A percentile compares a stretch with the other conserved stretches of the same genome.
Evolutionary conservation across 169 alveolate species (phyloP).

Genomic region (Theileria parva): DNA sequence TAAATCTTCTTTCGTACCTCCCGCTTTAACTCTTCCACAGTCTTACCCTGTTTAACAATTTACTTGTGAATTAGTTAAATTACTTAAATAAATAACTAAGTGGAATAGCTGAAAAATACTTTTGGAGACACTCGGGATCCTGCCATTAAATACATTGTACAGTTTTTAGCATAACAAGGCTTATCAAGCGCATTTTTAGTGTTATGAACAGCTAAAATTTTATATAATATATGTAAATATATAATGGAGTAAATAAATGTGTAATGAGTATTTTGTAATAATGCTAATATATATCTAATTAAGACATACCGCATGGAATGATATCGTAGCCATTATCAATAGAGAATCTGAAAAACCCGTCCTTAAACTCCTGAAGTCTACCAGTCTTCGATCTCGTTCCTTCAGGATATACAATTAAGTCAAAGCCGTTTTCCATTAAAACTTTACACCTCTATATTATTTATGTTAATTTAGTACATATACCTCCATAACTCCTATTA

Average conservation of each 20-base stretch:
- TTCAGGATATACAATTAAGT: constrained; percentile 81
- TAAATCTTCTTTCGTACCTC: constrained; percentile 41
- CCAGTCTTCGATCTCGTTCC: constrained; percentile 84
- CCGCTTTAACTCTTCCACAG: constrained; percentile 43
- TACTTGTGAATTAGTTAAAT: background rate
- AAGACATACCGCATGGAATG: constrained; percentile 76
- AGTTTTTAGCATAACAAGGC: background rate
- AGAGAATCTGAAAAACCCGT: constrained; percentile 87
- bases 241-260: background rate
- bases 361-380: constrained; percentile 80
- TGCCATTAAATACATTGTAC: constrained; percentile 27
- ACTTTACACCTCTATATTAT: constrained; percentile 31
- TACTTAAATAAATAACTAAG: background rate
- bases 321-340: constrained; percentile 79
- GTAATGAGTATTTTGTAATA: too few relatives aligned
- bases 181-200: constrained; percentile 16
- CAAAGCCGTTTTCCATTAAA: constrained; percentile 40
- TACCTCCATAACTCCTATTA: constrained; percentile 39
- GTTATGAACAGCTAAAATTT: constrained; percentile 41
- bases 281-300: background rate
- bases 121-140: constrained; percentile 58
- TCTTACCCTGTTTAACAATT: constrained; percentile 37
- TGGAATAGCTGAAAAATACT: background rate
- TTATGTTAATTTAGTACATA: background rate
- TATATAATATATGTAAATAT: background rate